Percentiles rank a stretch among this genome's conserved stretches.
Conservation (phyloP, 805 yeast genomes). For the Cyberlindnera petersonii region DNA sequence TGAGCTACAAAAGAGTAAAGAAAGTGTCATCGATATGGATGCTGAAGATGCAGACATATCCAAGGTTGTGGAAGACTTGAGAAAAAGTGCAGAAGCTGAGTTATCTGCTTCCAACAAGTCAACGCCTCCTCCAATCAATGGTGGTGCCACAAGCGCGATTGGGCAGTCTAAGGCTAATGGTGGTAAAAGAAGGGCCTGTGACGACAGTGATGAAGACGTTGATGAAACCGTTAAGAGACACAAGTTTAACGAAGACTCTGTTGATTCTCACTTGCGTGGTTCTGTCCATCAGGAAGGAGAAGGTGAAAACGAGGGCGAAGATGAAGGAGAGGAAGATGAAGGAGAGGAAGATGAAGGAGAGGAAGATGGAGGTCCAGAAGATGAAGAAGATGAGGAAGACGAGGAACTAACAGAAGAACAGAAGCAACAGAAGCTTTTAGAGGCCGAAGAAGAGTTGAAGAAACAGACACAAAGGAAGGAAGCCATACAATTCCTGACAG, state of each 20-base stretch:
- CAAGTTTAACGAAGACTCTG: conserved; percentile 3
- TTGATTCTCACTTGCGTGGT: conserved; percentile 4
- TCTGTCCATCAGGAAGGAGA: conserved; percentile 12
- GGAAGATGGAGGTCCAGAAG: conserved; percentile 21
- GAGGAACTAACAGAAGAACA: conserved; percentile 24
- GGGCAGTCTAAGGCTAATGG: too few species aligned
- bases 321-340: conserved; percentile 15
- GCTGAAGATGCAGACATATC: conserved; percentile 23
- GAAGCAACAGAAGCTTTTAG: conserved; percentile 20
- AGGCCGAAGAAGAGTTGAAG: conserved; percentile 21
- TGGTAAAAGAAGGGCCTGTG: conserved; percentile 15
- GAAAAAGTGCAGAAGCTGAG: conserved; percentile 13
- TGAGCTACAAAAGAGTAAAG: conserved; percentile 20
- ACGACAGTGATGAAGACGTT: conserved; percentile 4
- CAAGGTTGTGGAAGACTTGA: conserved; percentile 20
- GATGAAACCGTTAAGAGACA: conserved; percentile 18
- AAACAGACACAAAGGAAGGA: conserved; percentile 46
- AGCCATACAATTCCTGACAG: conserved; percentile 70
- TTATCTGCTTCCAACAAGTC: not conserved
- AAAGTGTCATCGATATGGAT: conserved; percentile 22
- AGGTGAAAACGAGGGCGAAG: conserved; percentile 12
- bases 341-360: conserved; percentile 21
- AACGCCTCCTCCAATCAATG: too few species aligned
- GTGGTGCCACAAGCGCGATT: not conserved
- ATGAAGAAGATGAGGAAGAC: conserved; percentile 23